Evolutionary conservation across 2,329 filamentous ascomycete species (phyloP).

Genomic region (Mycogone perniciosa): DNA sequence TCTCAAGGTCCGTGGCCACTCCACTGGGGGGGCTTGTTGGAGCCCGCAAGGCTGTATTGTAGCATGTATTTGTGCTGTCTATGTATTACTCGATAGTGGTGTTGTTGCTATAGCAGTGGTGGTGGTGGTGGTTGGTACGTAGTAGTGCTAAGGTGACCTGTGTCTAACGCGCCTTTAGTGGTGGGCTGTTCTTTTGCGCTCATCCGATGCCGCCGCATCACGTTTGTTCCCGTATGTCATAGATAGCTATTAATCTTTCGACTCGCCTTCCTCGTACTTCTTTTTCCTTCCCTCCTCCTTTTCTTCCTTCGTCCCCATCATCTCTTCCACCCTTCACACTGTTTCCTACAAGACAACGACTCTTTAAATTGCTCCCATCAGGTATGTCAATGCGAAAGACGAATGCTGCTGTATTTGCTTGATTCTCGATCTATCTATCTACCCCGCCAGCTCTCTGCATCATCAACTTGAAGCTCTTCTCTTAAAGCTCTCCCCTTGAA

Average conservation of each 20-base stretch:
- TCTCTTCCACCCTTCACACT: neutral
- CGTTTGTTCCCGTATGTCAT: neutral
- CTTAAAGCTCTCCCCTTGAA: conserved; percentile 15
- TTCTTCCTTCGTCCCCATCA: conserved; percentile 7
- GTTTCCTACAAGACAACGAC: neutral
- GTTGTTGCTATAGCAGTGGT: no score
- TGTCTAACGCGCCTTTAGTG: no score
- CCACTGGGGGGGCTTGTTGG: no score
- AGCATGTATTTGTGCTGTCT: no score
- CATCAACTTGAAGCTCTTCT: conserved; percentile 19
- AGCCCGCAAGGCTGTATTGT: no score
- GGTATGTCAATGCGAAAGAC: neutral
- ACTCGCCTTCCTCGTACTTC: conserved; percentile 2
- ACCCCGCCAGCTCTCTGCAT: conserved; percentile 9
- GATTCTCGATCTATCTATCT: conserved; percentile 1
- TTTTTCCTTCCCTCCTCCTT: conserved; percentile 3
- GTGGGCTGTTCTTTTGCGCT: conserved; percentile 1
- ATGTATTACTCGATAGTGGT: no score
- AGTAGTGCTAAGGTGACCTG: no score
- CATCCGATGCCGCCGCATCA: conserved; percentile 13
- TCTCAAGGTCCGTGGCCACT: no score
- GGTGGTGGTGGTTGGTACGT: no score
- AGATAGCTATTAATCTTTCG: conserved; percentile 13
- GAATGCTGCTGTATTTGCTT: neutral
- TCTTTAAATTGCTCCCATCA: neutral